A percentile compares a stretch with the other conserved stretches of the same genome.
Conservation (phyloP, 2,329 filamentous ascomycete species). For the Ophiocordyceps camponoti-floridani region DNA sequence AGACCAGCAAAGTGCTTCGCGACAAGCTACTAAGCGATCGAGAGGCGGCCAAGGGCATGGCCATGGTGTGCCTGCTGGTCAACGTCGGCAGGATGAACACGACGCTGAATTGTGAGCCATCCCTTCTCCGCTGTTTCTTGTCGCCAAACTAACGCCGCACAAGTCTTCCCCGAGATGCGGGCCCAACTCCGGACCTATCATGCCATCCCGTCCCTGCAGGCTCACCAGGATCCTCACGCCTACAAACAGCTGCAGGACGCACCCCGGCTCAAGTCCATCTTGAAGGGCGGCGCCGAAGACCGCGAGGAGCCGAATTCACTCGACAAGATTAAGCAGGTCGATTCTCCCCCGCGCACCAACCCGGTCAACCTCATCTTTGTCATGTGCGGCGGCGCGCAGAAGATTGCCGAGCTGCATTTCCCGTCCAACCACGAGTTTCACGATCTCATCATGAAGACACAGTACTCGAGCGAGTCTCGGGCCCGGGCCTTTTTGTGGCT, state of each 20-base stretch:
- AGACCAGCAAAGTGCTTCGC: constrained; percentile 95
- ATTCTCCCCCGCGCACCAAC: constrained; percentile 61
- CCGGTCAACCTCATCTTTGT: constrained; percentile 96
- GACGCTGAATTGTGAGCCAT: constrained; percentile 67
- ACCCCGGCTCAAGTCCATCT: constrained; percentile 84
- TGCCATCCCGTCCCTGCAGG: constrained; percentile 89
- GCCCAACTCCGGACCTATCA: constrained; percentile 95
- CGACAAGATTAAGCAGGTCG: constrained; percentile 54
- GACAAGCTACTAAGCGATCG: constrained; percentile 90
- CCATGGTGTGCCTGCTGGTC: constrained; percentile 94
- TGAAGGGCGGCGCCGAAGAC: constrained; percentile 93
- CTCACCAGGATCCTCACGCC: constrained; percentile 82
- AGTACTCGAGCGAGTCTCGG: constrained; percentile 63
- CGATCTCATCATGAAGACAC: constrained; percentile 84
- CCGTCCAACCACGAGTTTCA: constrained; percentile 76
- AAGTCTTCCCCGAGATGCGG: constrained; percentile 98
- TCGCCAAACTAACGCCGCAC: neutral
- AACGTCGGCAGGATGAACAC: constrained; percentile 99
- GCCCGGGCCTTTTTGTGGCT: constrained; percentile 88
- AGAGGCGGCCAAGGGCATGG: constrained; percentile 90
- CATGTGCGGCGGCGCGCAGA: constrained; percentile 73
- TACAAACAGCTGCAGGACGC: constrained; percentile 98
- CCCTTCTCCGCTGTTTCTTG: neutral
- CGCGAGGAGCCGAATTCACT: constrained; percentile 65
- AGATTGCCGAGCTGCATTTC: constrained; percentile 88